Base-by-base conservation (phyloP, 768 basidiomycete species). In the Austroboletus festivus region DNA sequence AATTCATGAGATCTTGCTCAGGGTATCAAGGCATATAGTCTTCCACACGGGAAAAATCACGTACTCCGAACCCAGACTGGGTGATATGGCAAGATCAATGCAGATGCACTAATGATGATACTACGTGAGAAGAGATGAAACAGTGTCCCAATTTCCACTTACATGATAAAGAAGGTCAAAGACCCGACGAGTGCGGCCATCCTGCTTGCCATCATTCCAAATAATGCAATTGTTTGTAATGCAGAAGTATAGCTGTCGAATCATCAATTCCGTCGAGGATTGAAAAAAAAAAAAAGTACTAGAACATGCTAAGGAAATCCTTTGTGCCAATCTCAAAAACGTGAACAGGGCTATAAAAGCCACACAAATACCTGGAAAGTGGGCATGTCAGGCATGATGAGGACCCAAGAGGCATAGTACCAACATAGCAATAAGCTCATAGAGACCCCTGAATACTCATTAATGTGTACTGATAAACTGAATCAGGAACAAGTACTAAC, bases 151-250 rank as follows among this genome's bases (percentile, higher is more conserved):
- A 24, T 28, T 21, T 31, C 40, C 35, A 77, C 80, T 49, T 52
- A 72, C 76, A 81, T 57, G 42, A 78, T 57, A 51, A 83, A 79
- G 65, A 84, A 87, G 7, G 70, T 55, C 13, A 77, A 46, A 2
- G 80, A 70, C 64, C 84, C 84, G 21, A 83, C 53, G 44, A 80
- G 71, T 5, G 84, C 85, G n/a, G 86, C 75, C 41, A 86, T 71
- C 26, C 86, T 75, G 50, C 84, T 79, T 54, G 85, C 61, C 57
- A 81, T 79, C 47, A 89, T 62, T 19, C 86, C 86, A 55, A 89
- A 89, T 11, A 89, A 67, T 2, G 80, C 84, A 38, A 89, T 80
- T 1, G 83, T 84, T 69, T 68, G 54, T 76, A 71, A 52, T 20
- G 63, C 67, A 72, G 48, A 68, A 39, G 57, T 68, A 56, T 55